A percentile compares a stretch with the other conserved stretches of the same genome.
Evolutionary conservation across 1,284 basidiomycete genomes (phyloP).

Genomic region (Takashimella tepidaria): DNA sequence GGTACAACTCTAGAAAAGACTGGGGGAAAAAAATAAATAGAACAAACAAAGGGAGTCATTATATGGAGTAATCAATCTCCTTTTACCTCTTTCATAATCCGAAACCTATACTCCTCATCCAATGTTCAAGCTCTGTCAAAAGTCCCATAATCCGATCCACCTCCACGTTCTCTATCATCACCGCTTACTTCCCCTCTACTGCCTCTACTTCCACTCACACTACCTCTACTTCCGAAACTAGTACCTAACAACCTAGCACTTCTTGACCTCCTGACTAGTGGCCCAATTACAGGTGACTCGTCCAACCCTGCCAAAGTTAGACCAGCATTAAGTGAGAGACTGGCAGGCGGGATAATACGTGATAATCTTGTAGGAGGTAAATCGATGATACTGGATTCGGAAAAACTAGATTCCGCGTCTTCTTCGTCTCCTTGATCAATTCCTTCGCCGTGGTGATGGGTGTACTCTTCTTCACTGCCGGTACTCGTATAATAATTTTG

Average conservation of each 20-base stretch:
- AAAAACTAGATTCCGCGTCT: conserved; percentile 16
- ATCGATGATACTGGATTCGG: conserved; percentile 34
- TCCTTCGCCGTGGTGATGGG: no score
- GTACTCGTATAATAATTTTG: background rate
- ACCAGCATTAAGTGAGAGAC: conserved; percentile 17
- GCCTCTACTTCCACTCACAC: background rate
- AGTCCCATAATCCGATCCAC: conserved; percentile 17
- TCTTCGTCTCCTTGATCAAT: conserved; percentile 2
- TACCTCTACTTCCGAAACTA: conserved; percentile 18
- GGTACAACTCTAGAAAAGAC: no score
- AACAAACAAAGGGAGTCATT: no score
- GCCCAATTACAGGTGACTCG: conserved; percentile 16
- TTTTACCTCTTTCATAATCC: background rate
- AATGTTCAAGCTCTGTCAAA: conserved; percentile 10
- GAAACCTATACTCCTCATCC: background rate
- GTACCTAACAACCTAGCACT: conserved; percentile 24
- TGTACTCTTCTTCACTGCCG: background rate
- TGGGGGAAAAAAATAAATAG: no score
- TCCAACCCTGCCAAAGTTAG: conserved; percentile 7
- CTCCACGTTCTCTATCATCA: background rate
- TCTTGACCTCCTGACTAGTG: conserved; percentile 18
- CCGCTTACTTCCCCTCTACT: conserved; percentile 1
- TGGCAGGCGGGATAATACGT: conserved; percentile 17
- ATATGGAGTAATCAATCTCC: no score
- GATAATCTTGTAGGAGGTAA: conserved; percentile 25